Evolutionary conservation across 495 filamentous ascomycete species (phyloP).

Genomic region (Aspergillus homomorphus): DNA sequence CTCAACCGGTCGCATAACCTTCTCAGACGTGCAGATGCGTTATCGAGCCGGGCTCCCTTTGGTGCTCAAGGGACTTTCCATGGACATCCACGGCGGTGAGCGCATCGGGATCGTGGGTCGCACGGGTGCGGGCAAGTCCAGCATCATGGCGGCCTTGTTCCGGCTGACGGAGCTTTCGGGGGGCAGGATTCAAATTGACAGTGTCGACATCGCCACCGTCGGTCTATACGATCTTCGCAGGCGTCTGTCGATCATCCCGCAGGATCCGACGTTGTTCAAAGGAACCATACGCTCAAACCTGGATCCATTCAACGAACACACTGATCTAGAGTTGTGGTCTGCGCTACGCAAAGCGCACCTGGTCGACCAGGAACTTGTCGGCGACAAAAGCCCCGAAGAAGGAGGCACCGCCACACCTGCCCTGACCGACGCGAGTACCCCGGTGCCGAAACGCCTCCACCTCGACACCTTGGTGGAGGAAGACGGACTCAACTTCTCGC

Average conservation of each 20-base stretch:
- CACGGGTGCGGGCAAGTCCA: constrained; percentile 91
- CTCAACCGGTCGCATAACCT: constrained; percentile 77
- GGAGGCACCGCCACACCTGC: background rate
- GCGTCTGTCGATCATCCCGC: constrained; percentile 89
- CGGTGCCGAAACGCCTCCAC: background rate
- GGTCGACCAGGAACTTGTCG: constrained; percentile 52
- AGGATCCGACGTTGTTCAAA: constrained; percentile 92
- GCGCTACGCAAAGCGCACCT: constrained; percentile 81
- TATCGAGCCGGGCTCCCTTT: constrained; percentile 81
- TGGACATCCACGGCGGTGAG: constrained; percentile 80
- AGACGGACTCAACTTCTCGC: constrained; percentile 81
- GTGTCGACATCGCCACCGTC: constrained; percentile 78
- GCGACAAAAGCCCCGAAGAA: background rate
- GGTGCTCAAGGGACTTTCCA: constrained; percentile 72
- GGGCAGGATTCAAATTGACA: constrained; percentile 87
- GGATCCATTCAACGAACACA: constrained; percentile 86
- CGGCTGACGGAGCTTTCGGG: constrained; percentile 80
- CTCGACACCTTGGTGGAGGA: background rate
- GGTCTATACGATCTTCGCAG: constrained; percentile 85
- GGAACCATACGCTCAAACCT: constrained; percentile 89
- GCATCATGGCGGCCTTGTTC: constrained; percentile 92
- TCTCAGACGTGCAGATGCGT: constrained; percentile 85
- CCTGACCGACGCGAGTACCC: background rate
- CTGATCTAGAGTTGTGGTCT: constrained; percentile 82
- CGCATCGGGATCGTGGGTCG: constrained; percentile 91